Conservation (phyloP, 768 basidiomycete genomes). For the Pleurotus citrinopileatus region DNA sequence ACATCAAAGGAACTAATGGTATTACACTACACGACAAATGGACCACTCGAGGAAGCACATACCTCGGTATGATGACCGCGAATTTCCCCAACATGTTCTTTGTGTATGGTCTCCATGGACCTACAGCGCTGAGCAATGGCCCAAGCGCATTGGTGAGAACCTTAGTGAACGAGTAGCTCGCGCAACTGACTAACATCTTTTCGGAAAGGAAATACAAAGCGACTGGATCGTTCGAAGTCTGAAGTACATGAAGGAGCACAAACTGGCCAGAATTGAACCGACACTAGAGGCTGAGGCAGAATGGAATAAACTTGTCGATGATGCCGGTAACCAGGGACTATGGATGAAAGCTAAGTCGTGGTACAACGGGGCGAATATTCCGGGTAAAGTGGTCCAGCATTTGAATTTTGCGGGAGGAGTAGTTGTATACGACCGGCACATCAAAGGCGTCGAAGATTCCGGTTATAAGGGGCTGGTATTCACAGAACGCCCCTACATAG, state of each 20-base stretch:
- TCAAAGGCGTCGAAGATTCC: constrained; percentile 11
- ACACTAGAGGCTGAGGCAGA: constrained; percentile 11
- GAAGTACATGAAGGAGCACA: constrained; percentile 4
- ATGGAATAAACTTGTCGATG: constrained; percentile 9
- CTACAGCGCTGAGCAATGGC: constrained; percentile 14
- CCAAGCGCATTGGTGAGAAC: constrained; percentile 14
- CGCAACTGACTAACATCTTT: too few species aligned
- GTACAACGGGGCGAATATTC: constrained; percentile 15
- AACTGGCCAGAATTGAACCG: constrained; percentile 11
- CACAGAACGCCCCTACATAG: too few species aligned
- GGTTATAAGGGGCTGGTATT: constrained; percentile 15
- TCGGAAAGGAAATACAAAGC: constrained; percentile 19
- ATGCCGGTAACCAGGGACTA: background rate
- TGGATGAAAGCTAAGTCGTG: constrained; percentile 13
- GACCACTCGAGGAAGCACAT: constrained; percentile 12
- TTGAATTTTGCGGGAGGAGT: constrained; percentile 16
- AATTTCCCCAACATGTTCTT: constrained; percentile 18
- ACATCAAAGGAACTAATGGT: constrained; percentile 15
- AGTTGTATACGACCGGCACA: constrained; percentile 5
- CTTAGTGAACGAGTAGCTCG: too few species aligned
- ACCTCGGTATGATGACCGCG: constrained; percentile 13
- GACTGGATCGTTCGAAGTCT: constrained; percentile 15
- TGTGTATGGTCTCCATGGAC: constrained; percentile 15
- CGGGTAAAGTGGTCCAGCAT: constrained; percentile 13
- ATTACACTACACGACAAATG: constrained; percentile 15